Percentiles rank a stretch among this genome's conserved stretches.
phyloP scores from a whole-genome alignment of 1,284 basidiomycete species.

The Malassezia brasiliensis region DNA sequence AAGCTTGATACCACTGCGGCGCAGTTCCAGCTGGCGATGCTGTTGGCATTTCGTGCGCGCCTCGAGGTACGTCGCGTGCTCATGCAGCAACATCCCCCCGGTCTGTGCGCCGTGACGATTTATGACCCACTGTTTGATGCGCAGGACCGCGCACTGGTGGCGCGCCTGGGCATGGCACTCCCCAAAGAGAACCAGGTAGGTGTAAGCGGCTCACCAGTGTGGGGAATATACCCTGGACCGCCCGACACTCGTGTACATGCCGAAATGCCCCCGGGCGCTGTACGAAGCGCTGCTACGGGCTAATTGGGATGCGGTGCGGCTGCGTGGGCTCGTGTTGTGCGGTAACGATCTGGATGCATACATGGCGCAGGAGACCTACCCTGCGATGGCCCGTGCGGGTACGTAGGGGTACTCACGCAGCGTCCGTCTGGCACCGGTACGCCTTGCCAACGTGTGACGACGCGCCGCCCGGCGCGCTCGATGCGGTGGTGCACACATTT shows the following conservation, averaged over 20 bases:
- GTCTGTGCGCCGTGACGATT: neutral
- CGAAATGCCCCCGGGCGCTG: constrained; percentile 19
- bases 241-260: constrained; percentile 22
- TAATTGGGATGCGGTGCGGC: constrained; percentile 15
- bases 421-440: neutral
- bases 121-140: constrained; percentile 11
- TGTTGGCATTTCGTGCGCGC: neutral
- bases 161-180: neutral
- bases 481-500: constrained; percentile 8
- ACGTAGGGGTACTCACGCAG: neutral
- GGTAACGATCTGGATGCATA: constrained; percentile 15
- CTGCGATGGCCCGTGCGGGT: neutral
- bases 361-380: neutral
- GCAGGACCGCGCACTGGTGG: constrained; percentile 4
- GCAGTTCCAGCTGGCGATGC: constrained; percentile 5
- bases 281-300: constrained; percentile 21
- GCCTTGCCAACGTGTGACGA: neutral
- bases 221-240: constrained; percentile 9
- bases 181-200: constrained; percentile 7
- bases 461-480: constrained; percentile 4
- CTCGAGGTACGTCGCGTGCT: neutral
- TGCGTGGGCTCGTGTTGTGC: constrained; percentile 9
- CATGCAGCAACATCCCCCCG: neutral
- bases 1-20: neutral
- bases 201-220: neutral